Percentiles rank a stretch among this genome's conserved stretches.
phyloP scores from a whole-genome alignment of 192 early-diverging fungal species.

The Gonapodya prolifera region DNA sequence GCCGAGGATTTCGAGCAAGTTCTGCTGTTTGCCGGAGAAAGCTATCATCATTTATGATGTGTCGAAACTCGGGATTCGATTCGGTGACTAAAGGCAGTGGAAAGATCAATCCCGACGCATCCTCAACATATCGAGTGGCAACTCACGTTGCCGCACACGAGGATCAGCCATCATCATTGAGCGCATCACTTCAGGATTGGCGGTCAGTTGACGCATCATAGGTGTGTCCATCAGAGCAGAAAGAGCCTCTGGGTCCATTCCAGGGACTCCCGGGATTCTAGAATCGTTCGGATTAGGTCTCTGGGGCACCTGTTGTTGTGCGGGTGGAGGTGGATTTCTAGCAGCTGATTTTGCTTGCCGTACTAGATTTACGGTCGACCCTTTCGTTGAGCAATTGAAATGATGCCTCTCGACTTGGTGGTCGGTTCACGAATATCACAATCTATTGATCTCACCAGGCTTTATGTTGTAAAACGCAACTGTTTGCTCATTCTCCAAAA shows the following conservation, averaged over 20 bases:
- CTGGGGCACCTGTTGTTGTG: background rate
- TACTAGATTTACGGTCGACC: background rate
- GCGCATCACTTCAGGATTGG: background rate
- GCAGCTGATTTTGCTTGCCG: background rate
- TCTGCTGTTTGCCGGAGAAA: constrained; percentile 36
- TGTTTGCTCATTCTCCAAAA: background rate
- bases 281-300: background rate
- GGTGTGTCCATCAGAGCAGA: background rate
- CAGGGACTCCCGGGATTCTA: background rate
- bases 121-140: background rate
- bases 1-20: constrained; percentile 32
- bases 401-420: too few relatives aligned
- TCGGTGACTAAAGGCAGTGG: constrained; percentile 19
- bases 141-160: background rate
- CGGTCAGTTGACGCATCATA: background rate
- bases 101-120: too few relatives aligned
- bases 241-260: background rate
- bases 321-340: background rate
- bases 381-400: background rate
- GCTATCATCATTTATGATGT: constrained; percentile 36
- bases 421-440: too few relatives aligned
- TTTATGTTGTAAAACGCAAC: background rate
- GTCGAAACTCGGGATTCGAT: constrained; percentile 41
- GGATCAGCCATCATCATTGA: constrained; percentile 2
- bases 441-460: background rate